These are phyloP conservation scores for Pythium insidiosum DNA, from an alignment of 352 stramenopile genomes.

Conservation along the genomic window DNA sequence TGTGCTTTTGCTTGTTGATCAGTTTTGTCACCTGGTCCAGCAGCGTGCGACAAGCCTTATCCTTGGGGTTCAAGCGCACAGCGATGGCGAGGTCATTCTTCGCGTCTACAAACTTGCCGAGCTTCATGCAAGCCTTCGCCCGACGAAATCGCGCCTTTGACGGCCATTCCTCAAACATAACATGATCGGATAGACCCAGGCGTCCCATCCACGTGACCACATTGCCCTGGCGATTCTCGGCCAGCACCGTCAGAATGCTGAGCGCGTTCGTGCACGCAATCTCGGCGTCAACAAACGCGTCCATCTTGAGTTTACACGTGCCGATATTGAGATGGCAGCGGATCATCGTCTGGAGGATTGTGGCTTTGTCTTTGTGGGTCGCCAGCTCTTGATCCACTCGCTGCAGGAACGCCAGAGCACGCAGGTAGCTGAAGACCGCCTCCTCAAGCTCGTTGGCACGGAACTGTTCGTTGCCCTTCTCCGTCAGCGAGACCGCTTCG, in stretches of 20 bases:
- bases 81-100: conserved; percentile 74
- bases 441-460: conserved; percentile 46
- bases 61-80: conserved; percentile 70
- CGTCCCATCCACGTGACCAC: conserved; percentile 83
- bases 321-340: conserved; percentile 83
- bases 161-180: conserved; percentile 82
- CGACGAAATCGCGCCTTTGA: conserved; percentile 81
- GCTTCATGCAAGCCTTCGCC: conserved; percentile 65
- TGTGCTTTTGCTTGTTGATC: conserved; percentile 62
- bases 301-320: conserved; percentile 76
- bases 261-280: conserved; percentile 79
- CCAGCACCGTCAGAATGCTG: conserved; percentile 67
- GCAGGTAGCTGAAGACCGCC: conserved; percentile 70
- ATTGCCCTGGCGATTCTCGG: conserved; percentile 70
- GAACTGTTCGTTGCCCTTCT: conserved; percentile 69
- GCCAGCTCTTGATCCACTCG: conserved; percentile 67
- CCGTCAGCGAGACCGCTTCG: conserved; percentile 54
- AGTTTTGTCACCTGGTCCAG: conserved; percentile 66
- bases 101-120: conserved; percentile 64
- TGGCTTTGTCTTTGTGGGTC: conserved; percentile 83
- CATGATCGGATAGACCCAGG: conserved; percentile 62
- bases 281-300: conserved; percentile 55
- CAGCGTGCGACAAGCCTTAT: conserved; percentile 73
- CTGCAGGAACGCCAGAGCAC: conserved; percentile 58
- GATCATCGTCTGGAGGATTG: conserved; percentile 85